phyloP scores from a whole-genome alignment of 2,329 filamentous ascomycete species.

The Cercospora beticola region DNA sequence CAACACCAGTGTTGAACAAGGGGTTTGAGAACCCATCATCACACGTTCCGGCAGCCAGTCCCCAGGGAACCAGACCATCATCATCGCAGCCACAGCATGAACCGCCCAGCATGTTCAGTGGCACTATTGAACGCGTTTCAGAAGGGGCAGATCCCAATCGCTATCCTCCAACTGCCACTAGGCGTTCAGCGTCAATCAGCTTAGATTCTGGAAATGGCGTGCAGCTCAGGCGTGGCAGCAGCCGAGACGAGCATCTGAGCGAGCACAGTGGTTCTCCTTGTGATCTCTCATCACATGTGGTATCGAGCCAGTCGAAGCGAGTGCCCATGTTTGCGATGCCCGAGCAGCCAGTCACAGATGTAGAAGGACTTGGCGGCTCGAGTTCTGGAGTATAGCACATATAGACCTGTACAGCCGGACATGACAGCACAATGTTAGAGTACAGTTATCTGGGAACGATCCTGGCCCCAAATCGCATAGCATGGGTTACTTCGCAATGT shows the following conservation, averaged over 20 bases:
- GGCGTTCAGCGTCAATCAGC: neutral
- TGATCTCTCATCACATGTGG: constrained; percentile 30
- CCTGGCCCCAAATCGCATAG: neutral
- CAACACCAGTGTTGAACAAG: constrained; percentile 27
- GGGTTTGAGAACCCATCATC: constrained; percentile 21
- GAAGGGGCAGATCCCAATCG: neutral
- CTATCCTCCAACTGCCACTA: neutral
- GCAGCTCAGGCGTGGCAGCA: constrained; percentile 2
- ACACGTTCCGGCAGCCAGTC: neutral
- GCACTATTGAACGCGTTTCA: neutral
- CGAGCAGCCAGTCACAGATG: constrained; percentile 43
- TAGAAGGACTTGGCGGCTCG: constrained; percentile 26
- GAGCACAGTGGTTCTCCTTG: constrained; percentile 24
- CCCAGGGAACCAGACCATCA: neutral
- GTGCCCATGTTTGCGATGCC: constrained; percentile 48
- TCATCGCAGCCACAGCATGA: neutral
- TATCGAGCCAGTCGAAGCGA: constrained; percentile 34
- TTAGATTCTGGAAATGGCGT: neutral
- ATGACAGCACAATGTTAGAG: neutral
- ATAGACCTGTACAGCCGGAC: neutral
- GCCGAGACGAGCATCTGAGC: constrained; percentile 27
- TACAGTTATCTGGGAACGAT: neutral
- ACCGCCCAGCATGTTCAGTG: constrained; percentile 13
- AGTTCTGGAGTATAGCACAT: neutral
- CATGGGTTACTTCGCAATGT: neutral